Conservation (phyloP, 768 basidiomycete species). For the Termitomyces sp. region DNA sequence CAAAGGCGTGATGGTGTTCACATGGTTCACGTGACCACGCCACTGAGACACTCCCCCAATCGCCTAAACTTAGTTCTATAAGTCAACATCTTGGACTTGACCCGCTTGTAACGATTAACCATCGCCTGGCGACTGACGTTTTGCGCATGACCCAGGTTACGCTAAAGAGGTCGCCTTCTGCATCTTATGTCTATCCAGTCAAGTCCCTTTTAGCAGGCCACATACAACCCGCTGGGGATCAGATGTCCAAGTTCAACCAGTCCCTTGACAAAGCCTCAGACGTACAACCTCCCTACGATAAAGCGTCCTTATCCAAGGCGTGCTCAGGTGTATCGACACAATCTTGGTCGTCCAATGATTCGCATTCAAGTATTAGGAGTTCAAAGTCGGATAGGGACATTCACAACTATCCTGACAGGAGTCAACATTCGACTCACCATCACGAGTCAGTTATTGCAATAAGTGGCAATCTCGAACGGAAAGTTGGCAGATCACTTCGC, state of each 20-base stretch:
- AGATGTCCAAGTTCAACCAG: background rate
- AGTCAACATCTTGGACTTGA: background rate
- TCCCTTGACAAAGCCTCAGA: background rate
- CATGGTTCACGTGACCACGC: constrained; percentile 3
- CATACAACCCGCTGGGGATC: constrained; percentile 26
- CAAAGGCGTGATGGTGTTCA: background rate
- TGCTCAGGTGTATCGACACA: background rate
- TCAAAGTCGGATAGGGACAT: constrained; percentile 1
- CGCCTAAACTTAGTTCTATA: too few species aligned
- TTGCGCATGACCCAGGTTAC: background rate
- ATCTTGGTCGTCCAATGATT: background rate
- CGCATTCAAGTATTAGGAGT: constrained; percentile 8
- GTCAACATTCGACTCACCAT: background rate
- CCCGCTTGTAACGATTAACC: background rate
- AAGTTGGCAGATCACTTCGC: background rate
- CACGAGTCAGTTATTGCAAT: background rate
- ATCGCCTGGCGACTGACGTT: background rate
- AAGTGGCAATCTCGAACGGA: background rate
- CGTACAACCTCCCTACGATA: background rate
- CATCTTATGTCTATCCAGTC: constrained; percentile 34
- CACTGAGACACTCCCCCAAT: constrained; percentile 4
- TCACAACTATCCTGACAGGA: background rate
- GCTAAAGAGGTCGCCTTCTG: background rate
- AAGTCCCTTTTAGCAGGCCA: constrained; percentile 31
- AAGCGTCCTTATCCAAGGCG: background rate